Evolutionary conservation across 208 protist species (phyloP).

Genomic region (Trichomonas tenax): DNA sequence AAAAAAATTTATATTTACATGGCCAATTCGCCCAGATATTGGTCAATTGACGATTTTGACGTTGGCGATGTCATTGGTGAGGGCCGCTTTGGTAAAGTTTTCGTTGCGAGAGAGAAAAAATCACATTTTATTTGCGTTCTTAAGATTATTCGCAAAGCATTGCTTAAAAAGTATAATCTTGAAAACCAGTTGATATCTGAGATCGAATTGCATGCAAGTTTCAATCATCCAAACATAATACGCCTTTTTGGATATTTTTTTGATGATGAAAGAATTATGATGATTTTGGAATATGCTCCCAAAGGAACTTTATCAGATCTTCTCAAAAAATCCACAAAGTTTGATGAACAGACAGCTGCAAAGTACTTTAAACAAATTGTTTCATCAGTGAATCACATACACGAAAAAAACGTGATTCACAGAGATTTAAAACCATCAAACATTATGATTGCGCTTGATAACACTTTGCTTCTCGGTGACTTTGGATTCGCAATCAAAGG

Average conservation of each 20-base stretch:
- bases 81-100: conserved; percentile 92
- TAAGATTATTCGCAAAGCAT: conserved; percentile 77
- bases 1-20: background rate
- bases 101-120: conserved; percentile 49
- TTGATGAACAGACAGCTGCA: conserved; percentile 23
- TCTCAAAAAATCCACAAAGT: background rate
- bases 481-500: background rate
- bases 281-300: conserved; percentile 93
- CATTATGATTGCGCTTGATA: background rate
- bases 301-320: conserved; percentile 89
- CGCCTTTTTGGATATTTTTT: conserved; percentile 84
- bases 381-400: conserved; percentile 77
- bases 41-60: conserved; percentile 53
- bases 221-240: conserved; percentile 89
- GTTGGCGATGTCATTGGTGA: conserved; percentile 69
- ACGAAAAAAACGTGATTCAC: conserved; percentile 58
- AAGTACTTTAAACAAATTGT: conserved; percentile 70
- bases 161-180: conserved; percentile 77
- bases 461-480: background rate
- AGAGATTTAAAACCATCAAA: background rate
- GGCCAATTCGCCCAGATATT: conserved; percentile 16
- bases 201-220: conserved; percentile 93
- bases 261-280: conserved; percentile 81
- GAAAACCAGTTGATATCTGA: conserved; percentile 88
- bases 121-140: conserved; percentile 91